Evolutionary conservation across 768 basidiomycete genomes (phyloP).

Genomic region (Gloeostereum incarnatum): DNA sequence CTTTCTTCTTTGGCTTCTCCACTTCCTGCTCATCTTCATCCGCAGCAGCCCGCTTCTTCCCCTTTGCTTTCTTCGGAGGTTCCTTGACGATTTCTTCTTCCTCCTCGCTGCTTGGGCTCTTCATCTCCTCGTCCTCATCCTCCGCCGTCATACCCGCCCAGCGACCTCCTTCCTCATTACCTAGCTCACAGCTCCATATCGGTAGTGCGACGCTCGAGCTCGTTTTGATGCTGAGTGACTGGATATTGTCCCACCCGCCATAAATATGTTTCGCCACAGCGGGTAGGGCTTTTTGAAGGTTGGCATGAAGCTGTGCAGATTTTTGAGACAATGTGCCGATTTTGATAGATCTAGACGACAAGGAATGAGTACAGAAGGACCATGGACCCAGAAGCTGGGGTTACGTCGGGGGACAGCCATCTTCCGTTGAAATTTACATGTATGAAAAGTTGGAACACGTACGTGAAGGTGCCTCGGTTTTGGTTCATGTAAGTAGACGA

Average conservation of each 20-base stretch:
- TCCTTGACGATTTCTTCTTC: conserved; percentile 5
- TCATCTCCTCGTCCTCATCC: conserved; percentile 17
- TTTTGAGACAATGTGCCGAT: conserved; percentile 68
- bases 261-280: conserved; percentile 59
- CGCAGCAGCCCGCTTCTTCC: conserved; percentile 26
- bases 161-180: conserved; percentile 43
- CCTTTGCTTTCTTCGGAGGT: conserved; percentile 14
- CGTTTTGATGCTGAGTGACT: conserved; percentile 85
- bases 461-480: conserved; percentile 90
- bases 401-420: too few relatives aligned
- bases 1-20: conserved; percentile 37
- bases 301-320: conserved; percentile 65
- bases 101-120: conserved; percentile 16
- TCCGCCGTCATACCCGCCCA: conserved; percentile 42
- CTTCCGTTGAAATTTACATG: too few relatives aligned
- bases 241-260: conserved; percentile 86
- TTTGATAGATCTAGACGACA: conserved; percentile 62
- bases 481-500: conserved; percentile 95
- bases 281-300: conserved; percentile 74
- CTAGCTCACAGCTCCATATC: conserved; percentile 80
- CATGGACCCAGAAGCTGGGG: too few relatives aligned
- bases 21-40: conserved; percentile 27
- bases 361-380: background rate
- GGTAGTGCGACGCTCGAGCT: conserved; percentile 79
- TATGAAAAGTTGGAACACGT: too few relatives aligned